Base-by-base conservation (phyloP, 2,329 filamentous ascomycete species). In the Diplodia sapinea region DNA sequence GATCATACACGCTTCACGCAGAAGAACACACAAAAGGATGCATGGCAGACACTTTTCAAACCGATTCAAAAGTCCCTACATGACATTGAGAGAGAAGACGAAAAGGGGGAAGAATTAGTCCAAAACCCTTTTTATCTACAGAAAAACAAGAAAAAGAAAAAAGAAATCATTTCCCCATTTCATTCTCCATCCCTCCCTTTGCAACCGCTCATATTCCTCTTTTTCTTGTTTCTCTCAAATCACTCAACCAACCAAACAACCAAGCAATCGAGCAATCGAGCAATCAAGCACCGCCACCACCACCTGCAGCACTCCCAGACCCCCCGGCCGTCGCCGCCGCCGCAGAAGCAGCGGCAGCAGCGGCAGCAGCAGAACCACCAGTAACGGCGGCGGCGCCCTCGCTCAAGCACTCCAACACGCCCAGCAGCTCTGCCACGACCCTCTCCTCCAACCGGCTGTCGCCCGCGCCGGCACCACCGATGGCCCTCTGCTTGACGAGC, bases 381-480 rank as follows among this genome's bases (percentile, higher is more conserved):
- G 11, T 31, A 4, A 31, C 43, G 23, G 40, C 40, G 23, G 40
- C 40, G 1, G 17, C 65, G 6, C 54, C 47, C 17, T 73, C 76
- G 56, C 75, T 70, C 63, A 82, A 75, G 71, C 80, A 81, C 31
- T 76, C 77, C 38, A 76, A 74, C 50, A 75, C 75, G 38, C 69
- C 76, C 36, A 72, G 73, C 63, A 81, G 68, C 69, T 80, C 79
- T 1, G 15, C 68, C 29, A 94, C 82, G 7, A 95, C 87, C 80
- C 90, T 92, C 74, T 90, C 88, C 78, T 96, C 92, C 64, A 97
- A 81, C 73, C 86, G 79, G 75, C 85, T 94, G 74, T 90, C 88
- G 3, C 81, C 81, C 2, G 20, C 67, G 4, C 65, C 70, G 3
- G 15, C 23, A 0, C 81, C 83, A 50, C 75, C 81, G 51, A 75